Evolutionary conservation across 352 stramenopile genomes (phyloP), one percentile per base, ranked within the genome.

Genomic region (Globisporangium perplexum): DNA sequence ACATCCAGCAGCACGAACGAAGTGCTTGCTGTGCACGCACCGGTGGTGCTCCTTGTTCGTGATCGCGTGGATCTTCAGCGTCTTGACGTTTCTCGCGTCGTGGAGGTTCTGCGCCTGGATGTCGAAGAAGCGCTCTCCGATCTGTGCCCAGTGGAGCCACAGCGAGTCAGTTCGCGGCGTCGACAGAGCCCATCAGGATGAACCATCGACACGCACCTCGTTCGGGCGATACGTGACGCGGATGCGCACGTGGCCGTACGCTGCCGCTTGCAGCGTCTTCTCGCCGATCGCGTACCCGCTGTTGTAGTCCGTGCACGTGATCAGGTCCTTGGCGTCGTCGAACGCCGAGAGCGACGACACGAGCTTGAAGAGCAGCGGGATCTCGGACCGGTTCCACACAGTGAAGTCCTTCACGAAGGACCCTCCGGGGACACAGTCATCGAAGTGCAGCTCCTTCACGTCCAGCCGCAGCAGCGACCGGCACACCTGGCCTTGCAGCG

Each of bases 351-450:
- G 66, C 3, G 80, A 88, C 1, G 83, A 91, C 28, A 93, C 73
- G 7, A 95, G 62, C 48, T 90, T 85, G 59, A 95, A 94, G 15
- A 94, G 58, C 45, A 95, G 70, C 14, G 83, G 86, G 47, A 94
- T 95, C 62, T 95, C 86, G 0, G 86, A 94, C 5, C 86, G 83
- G 30, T 95, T 95, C 86, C 86, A 95, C 17, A 95, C 81, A 2
- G 86, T 94, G 24, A 95, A 94, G 56, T 95, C 86, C 53, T 95
- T 95, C 7, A 94, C 86, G 42, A 93, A 95, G 20, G 86, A 92
- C 0, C 84, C 84, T 15, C 78, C 80, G 3, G 86, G 86, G 3
- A 95, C 80, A 24, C 86, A 95, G 59, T 94, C 86, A 33, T 95
- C 86, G 50, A 95, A 95, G 60, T 94, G 86, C 12, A 95, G 65